Base-by-base conservation (phyloP, 139 green algal species). In the Tetradesmus obliquus region DNA sequence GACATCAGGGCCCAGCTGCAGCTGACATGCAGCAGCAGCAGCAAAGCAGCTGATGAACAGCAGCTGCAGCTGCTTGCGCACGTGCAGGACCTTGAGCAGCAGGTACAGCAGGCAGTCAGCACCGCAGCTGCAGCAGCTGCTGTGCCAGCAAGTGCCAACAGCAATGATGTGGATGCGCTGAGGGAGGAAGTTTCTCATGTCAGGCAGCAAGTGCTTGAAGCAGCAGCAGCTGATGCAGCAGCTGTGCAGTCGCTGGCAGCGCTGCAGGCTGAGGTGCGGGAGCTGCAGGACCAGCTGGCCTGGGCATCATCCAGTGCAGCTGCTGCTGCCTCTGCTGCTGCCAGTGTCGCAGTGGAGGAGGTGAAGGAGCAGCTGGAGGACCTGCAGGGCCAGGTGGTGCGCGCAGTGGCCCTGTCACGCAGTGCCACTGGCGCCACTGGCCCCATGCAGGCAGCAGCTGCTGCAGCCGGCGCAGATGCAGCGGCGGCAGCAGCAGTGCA, bases 301-400 rank as follows among this genome's bases (percentile, higher is more conserved):
- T 82, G 76, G 76, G 76, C 76, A 9, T 51, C 76, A 5, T 82
- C 76, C 76, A 53, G 24, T 51, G 76, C 76, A 55, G 76, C 76
- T 51, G 76, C 76, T 55, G 76, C 76, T 55, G 81, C 81, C 53
- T 62, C 20, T 19, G 45, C 32, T 19, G 53, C 53, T 20, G 81
- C 53, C 9, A n/a, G 51, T 79, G 55, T 58, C 8, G 87, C 54
- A 72, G 20, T 79, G 72, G 51, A 86, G 51, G 72, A 86, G 74
- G 20, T 91, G 54, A 58, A 54, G 60, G 58, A 32, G 51, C 69
- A 90, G 86, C 86, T 90, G 22, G 53, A 51, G 3, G 17, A 12
- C 66, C 53, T 90, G 86, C 86, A 90, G 2, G 24, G 80, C 80
- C 80, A 62, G 80, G 4, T 62, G 76, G 24, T 82, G 76, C 13